Evolutionary conservation across 148 eudicot species (phyloP).

Genomic region (Gaultheria prostrata): DNA sequence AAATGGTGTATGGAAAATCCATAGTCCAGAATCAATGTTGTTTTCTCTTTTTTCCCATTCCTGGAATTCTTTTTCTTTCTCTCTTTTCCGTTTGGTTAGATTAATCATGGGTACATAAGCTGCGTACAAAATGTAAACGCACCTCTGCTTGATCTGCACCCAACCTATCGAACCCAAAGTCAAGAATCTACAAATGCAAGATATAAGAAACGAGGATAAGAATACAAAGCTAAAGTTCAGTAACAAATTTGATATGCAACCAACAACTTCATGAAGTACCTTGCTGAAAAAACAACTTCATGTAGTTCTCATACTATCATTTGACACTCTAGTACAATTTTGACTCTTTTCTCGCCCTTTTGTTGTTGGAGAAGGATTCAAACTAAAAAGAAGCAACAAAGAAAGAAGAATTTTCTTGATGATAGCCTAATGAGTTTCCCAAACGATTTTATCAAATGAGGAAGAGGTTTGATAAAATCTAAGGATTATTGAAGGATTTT

Average conservation of each 20-base stretch:
- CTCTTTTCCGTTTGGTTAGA: neutral
- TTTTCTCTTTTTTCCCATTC: neutral
- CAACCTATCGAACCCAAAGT: conserved; percentile 93
- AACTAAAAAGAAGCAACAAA: too few species aligned
- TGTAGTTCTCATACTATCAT: neutral
- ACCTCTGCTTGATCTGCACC: conserved; percentile 85
- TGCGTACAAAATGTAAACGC: conserved; percentile 9
- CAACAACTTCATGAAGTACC: neutral
- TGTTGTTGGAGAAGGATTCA: too few species aligned
- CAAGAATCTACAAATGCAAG: conserved; percentile 66
- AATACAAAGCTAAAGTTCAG: neutral
- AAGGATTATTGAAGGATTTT: too few species aligned
- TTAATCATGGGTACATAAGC: conserved; percentile 11
- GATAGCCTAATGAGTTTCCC: too few species aligned
- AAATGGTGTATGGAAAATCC: neutral
- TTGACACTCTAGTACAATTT: neutral
- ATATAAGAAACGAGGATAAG: conserved; percentile 3
- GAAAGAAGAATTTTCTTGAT: too few species aligned
- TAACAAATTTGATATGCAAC: neutral
- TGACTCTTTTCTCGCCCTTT: too few species aligned
- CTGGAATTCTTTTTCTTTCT: neutral
- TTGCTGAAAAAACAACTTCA: neutral
- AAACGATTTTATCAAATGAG: too few species aligned
- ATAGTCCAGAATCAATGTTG: neutral
- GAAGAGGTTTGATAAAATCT: too few species aligned